phyloP scores from a whole-genome alignment of 345 rosid genomes.

The Limnanthes douglasii region DNA sequence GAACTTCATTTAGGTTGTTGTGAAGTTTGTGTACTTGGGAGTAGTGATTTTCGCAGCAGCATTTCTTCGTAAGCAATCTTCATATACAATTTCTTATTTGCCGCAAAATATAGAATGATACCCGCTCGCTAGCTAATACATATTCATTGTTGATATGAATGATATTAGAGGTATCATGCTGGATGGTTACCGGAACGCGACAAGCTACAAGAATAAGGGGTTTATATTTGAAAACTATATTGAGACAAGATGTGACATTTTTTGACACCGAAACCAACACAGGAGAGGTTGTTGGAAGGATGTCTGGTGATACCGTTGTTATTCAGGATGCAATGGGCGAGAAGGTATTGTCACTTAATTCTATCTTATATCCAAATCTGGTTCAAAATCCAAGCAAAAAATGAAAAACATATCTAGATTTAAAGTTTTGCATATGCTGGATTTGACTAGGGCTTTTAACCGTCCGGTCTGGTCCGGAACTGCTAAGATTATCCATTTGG shows the following conservation, averaged over 20 bases:
- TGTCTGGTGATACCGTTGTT: conserved; percentile 63
- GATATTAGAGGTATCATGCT: conserved; percentile 47
- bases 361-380: not conserved
- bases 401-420: not conserved
- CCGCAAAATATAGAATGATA: not conserved
- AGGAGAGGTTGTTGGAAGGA: conserved; percentile 52
- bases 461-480: too few relatives aligned
- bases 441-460: too few relatives aligned
- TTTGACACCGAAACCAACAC: conserved; percentile 58
- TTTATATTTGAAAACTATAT: conserved; percentile 37
- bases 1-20: conserved; percentile 56
- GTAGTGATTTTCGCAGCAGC: conserved; percentile 34
- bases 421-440: too few relatives aligned
- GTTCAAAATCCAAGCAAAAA: too few relatives aligned
- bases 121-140: not conserved
- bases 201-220: conserved; percentile 50
- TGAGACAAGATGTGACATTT: conserved; percentile 54
- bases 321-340: conserved; percentile 72
- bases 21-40: conserved; percentile 49
- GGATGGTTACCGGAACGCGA: conserved; percentile 70
- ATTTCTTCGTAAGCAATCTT: conserved; percentile 44
- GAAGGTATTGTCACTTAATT: conserved; percentile 21
- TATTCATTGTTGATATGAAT: not conserved
- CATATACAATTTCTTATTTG: not conserved
- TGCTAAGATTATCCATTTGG: too few relatives aligned